Base-by-base conservation (phyloP, 2,329 filamentous ascomycete species). In the Herpotrichia juniperi region DNA sequence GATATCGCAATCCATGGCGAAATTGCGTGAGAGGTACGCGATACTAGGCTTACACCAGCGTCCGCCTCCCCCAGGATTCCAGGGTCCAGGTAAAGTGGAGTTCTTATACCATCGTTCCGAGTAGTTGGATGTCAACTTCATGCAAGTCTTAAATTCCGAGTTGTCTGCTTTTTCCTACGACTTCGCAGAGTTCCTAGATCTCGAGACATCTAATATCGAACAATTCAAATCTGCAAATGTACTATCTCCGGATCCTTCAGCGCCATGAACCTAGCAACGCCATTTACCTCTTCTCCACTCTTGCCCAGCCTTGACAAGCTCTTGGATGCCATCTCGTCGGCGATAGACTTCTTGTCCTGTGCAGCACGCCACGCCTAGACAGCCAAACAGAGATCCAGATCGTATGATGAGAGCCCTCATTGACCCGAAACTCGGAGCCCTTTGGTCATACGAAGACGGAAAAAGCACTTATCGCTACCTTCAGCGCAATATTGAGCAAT, bases 221-320 rank as follows among this genome's bases (percentile, higher is more conserved):
- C 37, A 40, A 40, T 40, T n/a, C 37, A 24, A 28, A 22, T 24
- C 3, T 40, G 7, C 10, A 6, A 25, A 24, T 4, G 11, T 14
- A 24, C 21, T 11, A 40, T 19, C 21, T 22, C 37, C 19, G 37
- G 21, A 19, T 24, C 21, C 14, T 40, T 25, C 37, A 8, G 21
- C 37, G 37, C 37, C 37, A 40, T 40, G 21, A 24, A 25, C 21
- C 37, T 31, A 40, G 50, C 40, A 44, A 56, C 53, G 59, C 57
- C 56, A 54, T 48, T 44, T 40, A n/a, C 51, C 48, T 51, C 46
- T 52, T 46, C 43, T 56, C 48, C 42, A 34, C 51, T 42, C 39
- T 32, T 62, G 66, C 66, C 68, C 62, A 69, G 66, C 57, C 53
- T 57, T 54, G 37, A 61, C 61, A 68, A 68, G 60, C 59, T 65